Base-by-base conservation (phyloP, 140 eudicot species). In the Oenanthe javanica region DNA sequence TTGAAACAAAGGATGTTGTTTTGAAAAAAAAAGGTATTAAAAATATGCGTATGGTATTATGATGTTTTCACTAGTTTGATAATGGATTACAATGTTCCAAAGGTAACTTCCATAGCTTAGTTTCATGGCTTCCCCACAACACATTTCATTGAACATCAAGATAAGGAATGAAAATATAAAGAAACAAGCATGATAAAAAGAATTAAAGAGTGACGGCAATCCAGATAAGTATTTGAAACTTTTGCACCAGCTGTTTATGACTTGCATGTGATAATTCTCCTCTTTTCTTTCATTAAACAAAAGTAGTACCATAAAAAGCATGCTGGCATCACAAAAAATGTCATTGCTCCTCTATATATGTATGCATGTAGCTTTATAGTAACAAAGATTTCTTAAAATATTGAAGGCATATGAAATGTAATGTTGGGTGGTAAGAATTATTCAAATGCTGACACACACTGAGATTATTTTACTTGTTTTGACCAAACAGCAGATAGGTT, bases 201-300 rank as follows among this genome's bases (percentile, higher is more conserved):
- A 15, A 5, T 15, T 14, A 16, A 21, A 72, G 77, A 72, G 31
- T 72, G 77, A 43, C 54, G 77, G 36, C 77, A 72, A 6, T 72
- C 77, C 54, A 72, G 77, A 72, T 72, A 45, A 45, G 77, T 38
- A 45, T 73, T 46, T 73, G 54, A 19, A 45, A 73, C 77, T 57
- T 45, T n/a, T 45, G 77, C 19, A 63, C 71, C 46, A 15, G 38
- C 77, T 12, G 77, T 18, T 72, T 72, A 36, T 72, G 77, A 72
- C 77, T 72, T 72, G 51, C 54, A 72, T 72, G 77, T 72, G 31
- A 43, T 72, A 10, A 40, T 16, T 18, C 63, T 55, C 5, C 66
- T 57, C 66, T 19, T 57, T 21, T 0, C 23, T 55, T 55, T 55
- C 25, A 25, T 55, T 19, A 19, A 55, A 19, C 21, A 15, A 54